Conservation (phyloP, 1,284 basidiomycete species). For the Sanguinoderma infundibulare region DNA sequence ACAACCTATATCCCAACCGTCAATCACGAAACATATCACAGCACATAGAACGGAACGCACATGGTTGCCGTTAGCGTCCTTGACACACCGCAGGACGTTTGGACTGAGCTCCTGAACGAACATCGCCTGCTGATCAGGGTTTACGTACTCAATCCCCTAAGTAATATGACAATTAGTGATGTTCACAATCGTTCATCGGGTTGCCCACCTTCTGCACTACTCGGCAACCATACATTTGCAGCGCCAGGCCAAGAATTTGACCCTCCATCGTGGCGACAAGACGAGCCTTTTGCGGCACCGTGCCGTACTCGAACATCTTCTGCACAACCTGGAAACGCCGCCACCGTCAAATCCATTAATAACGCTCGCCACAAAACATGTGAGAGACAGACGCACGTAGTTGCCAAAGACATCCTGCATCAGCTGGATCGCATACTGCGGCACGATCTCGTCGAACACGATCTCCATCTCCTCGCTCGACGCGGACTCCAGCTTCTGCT, state of each 20-base stretch:
- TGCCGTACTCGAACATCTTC: conserved; percentile 93
- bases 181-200: neutral
- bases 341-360: conserved; percentile 10
- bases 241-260: conserved; percentile 78
- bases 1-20: conserved; percentile 60
- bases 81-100: conserved; percentile 86
- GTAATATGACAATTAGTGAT: conserved; percentile 17
- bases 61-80: conserved; percentile 95
- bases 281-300: conserved; percentile 72
- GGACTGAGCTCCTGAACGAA: conserved; percentile 85
- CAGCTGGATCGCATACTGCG: conserved; percentile 74
- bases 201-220: conserved; percentile 81
- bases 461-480: conserved; percentile 77
- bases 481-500: conserved; percentile 83
- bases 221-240: conserved; percentile 97
- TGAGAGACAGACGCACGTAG: conserved; percentile 62
- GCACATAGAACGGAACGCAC: conserved; percentile 62
- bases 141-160: conserved; percentile 85
- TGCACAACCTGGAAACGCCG: conserved; percentile 78
- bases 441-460: conserved; percentile 92
- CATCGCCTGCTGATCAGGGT: conserved; percentile 75
- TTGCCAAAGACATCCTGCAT: conserved; percentile 98
- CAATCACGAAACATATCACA: neutral
- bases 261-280: conserved; percentile 83
- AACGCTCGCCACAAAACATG: neutral